Percentiles rank a stretch among this genome's conserved stretches.
phyloP scores from a whole-genome alignment of 129 eudicot genomes.

The Apium graveolens region DNA sequence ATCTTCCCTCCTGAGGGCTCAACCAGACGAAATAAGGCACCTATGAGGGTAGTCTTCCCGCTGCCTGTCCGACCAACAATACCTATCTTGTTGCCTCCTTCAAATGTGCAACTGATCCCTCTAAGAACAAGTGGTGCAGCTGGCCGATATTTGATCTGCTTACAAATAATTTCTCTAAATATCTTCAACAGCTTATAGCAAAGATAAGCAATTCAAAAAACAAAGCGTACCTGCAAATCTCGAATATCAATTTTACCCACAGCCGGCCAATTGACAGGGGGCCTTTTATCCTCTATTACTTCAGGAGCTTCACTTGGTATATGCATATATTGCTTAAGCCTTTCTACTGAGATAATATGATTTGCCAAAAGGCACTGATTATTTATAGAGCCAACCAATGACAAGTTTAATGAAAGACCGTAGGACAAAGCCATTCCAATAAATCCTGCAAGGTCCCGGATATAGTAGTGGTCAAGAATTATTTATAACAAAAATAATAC shows the following conservation, averaged over 20 bases:
- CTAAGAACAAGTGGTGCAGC: constrained; percentile 64
- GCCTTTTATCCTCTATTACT: constrained; percentile 56
- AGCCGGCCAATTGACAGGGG: constrained; percentile 71
- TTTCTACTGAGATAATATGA: constrained; percentile 80
- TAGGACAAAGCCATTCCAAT: constrained; percentile 94
- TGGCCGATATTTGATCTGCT: constrained; percentile 53
- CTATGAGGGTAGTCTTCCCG: constrained; percentile 68
- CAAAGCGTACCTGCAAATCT: constrained; percentile 45
- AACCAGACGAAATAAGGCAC: constrained; percentile 67
- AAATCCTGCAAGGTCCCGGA: constrained; percentile 48
- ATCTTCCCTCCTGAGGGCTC: constrained; percentile 65
- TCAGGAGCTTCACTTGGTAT: constrained; percentile 91
- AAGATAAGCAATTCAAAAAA: neutral
- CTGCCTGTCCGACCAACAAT: constrained; percentile 85
- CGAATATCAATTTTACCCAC: constrained; percentile 69
- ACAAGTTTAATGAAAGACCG: constrained; percentile 76
- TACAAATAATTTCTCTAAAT: neutral
- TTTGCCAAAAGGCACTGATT: constrained; percentile 82
- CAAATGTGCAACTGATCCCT: constrained; percentile 58
- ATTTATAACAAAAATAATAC: neutral
- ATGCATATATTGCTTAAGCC: constrained; percentile 90
- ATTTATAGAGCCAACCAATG: constrained; percentile 65
- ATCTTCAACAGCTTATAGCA: neutral
- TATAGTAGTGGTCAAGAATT: constrained; percentile 1
- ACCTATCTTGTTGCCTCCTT: constrained; percentile 71